Percentiles rank a stretch among this genome's conserved stretches.
Evolutionary conservation across 2,329 filamentous ascomycete genomes (phyloP).

Genomic region (Paraphaeosphaeria minitans): DNA sequence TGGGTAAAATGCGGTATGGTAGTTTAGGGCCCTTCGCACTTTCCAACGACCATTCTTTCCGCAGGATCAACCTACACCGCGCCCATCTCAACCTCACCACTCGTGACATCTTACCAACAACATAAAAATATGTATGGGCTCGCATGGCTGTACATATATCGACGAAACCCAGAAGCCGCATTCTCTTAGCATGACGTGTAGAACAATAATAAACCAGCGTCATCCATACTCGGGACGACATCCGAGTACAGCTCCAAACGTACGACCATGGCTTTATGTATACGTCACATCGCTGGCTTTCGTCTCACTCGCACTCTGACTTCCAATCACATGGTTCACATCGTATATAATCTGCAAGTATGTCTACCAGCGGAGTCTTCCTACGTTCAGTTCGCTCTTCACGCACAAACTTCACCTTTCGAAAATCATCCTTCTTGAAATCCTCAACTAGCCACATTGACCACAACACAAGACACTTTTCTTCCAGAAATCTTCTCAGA

Average conservation of each 20-base stretch:
- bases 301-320: background rate
- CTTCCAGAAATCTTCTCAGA: conserved; percentile 32
- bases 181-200: conserved; percentile 11
- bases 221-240: background rate
- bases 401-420: background rate
- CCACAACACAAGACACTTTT: conserved; percentile 21
- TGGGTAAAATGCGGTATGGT: too few relatives aligned
- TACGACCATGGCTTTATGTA: background rate
- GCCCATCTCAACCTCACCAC: too few relatives aligned
- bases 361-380: background rate
- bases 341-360: background rate
- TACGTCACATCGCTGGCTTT: conserved; percentile 1
- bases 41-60: too few relatives aligned
- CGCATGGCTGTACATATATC: background rate
- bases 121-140: background rate
- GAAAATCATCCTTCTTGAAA: background rate
- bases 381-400: conserved; percentile 1
- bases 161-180: background rate
- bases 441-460: background rate
- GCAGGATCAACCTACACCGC: too few relatives aligned
- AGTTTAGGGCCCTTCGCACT: too few relatives aligned
- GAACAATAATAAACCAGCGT: conserved; percentile 4
- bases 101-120: background rate
- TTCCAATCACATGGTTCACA: background rate
- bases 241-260: background rate